phyloP scores from a whole-genome alignment of 2,329 filamentous ascomycete species.

The Diaporthe sp. region DNA sequence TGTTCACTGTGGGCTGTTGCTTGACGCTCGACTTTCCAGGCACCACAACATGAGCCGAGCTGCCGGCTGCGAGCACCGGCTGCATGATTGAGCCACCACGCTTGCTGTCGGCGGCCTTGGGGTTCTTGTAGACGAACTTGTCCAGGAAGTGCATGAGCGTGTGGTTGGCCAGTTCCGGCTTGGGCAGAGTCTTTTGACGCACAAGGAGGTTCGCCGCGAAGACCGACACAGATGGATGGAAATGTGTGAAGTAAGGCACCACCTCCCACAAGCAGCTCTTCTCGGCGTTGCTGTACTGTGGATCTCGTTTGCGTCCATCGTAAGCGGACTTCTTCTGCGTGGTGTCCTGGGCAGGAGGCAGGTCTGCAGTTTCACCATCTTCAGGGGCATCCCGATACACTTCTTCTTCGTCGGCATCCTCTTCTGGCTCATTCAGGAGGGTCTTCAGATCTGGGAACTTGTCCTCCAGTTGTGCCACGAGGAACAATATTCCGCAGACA shows the following conservation, averaged over 20 bases:
- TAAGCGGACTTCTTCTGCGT: constrained; percentile 64
- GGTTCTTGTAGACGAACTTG: constrained; percentile 97
- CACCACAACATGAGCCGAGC: constrained; percentile 69
- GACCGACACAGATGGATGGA: constrained; percentile 91
- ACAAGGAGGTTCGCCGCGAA: constrained; percentile 82
- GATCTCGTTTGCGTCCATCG: constrained; percentile 91
- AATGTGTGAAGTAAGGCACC: constrained; percentile 83
- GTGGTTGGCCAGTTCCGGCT: constrained; percentile 91
- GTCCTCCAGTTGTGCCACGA: constrained; percentile 84
- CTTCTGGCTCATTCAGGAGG: constrained; percentile 85
- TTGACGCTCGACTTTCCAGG: constrained; percentile 63
- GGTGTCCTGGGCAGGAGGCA: background rate
- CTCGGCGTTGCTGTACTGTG: constrained; percentile 93
- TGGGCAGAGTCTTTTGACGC: constrained; percentile 80
- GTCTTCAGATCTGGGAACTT: constrained; percentile 85
- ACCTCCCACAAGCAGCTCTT: constrained; percentile 94
- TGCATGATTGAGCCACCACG: constrained; percentile 97
- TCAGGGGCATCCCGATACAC: constrained; percentile 63
- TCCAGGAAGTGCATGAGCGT: constrained; percentile 96
- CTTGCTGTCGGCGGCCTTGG: constrained; percentile 77
- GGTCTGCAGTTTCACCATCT: constrained; percentile 71
- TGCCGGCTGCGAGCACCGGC: constrained; percentile 73
- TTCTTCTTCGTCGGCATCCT: constrained; percentile 81
- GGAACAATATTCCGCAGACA: constrained; percentile 91
- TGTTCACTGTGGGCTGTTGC: constrained; percentile 74